Percentiles rank a stretch among this genome's conserved stretches.
Conservation (phyloP, 768 basidiomycete genomes). For the Termitomyces titanicus region DNA sequence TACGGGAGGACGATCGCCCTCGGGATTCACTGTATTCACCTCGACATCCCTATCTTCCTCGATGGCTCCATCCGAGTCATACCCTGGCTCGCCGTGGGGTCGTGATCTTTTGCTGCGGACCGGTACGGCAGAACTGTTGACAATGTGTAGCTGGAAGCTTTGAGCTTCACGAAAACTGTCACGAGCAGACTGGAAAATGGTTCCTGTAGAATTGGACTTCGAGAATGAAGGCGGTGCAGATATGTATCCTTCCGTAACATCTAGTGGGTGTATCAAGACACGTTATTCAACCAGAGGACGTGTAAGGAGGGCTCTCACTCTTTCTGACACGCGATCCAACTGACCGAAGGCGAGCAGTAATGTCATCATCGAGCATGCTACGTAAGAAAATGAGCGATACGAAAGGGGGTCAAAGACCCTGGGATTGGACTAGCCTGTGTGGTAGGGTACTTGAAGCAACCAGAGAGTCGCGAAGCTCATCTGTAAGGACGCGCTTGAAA, state of each 20-base stretch:
- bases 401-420: background rate
- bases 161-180: constrained; percentile 52
- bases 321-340: constrained; percentile 58
- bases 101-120: constrained; percentile 34
- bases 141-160: constrained; percentile 11
- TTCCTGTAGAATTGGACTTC: constrained; percentile 35
- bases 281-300: constrained; percentile 10
- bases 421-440: constrained; percentile 11
- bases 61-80: constrained; percentile 25
- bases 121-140: constrained; percentile 7
- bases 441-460: constrained; percentile 11
- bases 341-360: constrained; percentile 51
- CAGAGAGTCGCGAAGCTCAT: constrained; percentile 16
- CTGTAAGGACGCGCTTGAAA: constrained; percentile 27
- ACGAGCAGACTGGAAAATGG: constrained; percentile 52
- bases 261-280: constrained; percentile 35
- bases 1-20: constrained; percentile 6
- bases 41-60: constrained; percentile 14
- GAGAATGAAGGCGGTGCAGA: constrained; percentile 35
- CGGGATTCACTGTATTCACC: constrained; percentile 2
- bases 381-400: background rate
- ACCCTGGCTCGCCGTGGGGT: constrained; percentile 25
- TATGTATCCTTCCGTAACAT: constrained; percentile 58
- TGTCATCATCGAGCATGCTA: constrained; percentile 44
- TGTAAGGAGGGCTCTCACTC: constrained; percentile 35